These are phyloP conservation scores for Microdochium bolleyi DNA, from an alignment of 2,329 filamentous ascomycete species.

Conservation along the genomic window DNA sequence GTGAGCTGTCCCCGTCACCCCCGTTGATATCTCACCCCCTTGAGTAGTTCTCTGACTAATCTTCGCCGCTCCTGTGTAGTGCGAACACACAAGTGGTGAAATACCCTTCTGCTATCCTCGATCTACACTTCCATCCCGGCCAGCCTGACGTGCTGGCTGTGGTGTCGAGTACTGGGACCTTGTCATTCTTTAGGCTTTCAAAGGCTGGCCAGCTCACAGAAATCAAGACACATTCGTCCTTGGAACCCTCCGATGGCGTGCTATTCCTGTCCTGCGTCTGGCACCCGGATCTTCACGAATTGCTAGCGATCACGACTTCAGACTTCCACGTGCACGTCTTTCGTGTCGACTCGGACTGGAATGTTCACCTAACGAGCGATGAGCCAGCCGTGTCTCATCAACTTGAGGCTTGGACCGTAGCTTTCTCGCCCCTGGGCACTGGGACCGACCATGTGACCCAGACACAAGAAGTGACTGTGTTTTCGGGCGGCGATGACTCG, in stretches of 20 bases:
- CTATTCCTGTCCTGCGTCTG: conserved; percentile 69
- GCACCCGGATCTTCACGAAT: conserved; percentile 48
- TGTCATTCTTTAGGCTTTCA: conserved; percentile 54
- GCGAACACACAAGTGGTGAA: conserved; percentile 47
- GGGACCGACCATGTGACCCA: conserved; percentile 1
- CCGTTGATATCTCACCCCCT: neutral
- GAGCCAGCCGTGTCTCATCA: conserved; percentile 38
- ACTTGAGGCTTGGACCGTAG: conserved; percentile 69
- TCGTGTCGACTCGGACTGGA: conserved; percentile 32
- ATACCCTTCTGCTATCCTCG: conserved; percentile 69
- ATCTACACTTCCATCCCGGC: conserved; percentile 70
- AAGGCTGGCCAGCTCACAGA: conserved; percentile 3
- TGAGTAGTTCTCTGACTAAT: conserved; percentile 6
- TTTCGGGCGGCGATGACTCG: conserved; percentile 72
- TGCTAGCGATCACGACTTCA: conserved; percentile 65
- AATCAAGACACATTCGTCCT: conserved; percentile 17
- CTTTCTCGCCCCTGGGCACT: conserved; percentile 37
- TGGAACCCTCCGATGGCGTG: conserved; percentile 37
- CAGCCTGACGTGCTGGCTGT: conserved; percentile 54
- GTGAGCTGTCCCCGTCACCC: conserved; percentile 35
- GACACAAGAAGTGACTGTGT: conserved; percentile 30
- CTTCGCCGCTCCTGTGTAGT: conserved; percentile 25
- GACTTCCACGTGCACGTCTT: conserved; percentile 55
- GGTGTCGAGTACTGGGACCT: conserved; percentile 67
- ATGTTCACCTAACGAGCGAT: conserved; percentile 20